Evolutionary conservation across 2,329 filamentous ascomycete species (phyloP).

Genomic region (Phialemonium atrogriseum): DNA sequence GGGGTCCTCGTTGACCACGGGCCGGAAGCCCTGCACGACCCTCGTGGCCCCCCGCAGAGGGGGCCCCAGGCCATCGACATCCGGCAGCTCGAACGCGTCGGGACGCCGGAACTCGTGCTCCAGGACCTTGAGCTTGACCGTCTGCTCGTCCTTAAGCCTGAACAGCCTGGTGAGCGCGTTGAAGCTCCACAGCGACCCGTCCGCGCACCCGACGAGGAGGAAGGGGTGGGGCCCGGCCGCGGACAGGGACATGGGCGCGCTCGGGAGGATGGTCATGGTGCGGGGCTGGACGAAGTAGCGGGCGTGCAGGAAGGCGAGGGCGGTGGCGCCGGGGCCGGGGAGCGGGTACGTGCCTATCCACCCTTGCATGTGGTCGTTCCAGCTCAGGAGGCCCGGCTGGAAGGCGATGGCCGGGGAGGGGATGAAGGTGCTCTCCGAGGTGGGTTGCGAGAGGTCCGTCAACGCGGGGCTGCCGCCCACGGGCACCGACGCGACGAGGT

Average conservation of each 20-base stretch:
- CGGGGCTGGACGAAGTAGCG: conserved; percentile 44
- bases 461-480: conserved; percentile 45
- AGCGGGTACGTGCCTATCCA: conserved; percentile 46
- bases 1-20: conserved; percentile 40
- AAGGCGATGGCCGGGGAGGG: conserved; percentile 41
- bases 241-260: conserved; percentile 40
- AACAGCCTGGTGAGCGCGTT: conserved; percentile 36
- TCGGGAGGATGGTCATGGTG: conserved; percentile 41
- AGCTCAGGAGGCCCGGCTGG: conserved; percentile 44
- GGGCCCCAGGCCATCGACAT: conserved; percentile 15
- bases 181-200: conserved; percentile 43
- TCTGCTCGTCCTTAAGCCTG: conserved; percentile 27
- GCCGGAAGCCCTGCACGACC: conserved; percentile 42
- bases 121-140: conserved; percentile 36
- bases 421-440: conserved; percentile 44
- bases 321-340: conserved; percentile 42
- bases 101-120: conserved; percentile 42
- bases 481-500: conserved; percentile 45
- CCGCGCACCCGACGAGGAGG: conserved; percentile 42
- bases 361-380: conserved; percentile 47
- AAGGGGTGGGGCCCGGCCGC: conserved; percentile 44
- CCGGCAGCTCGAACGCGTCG: not conserved
- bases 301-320: conserved; percentile 43
- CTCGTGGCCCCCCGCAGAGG: conserved; percentile 36
- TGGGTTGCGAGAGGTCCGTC: conserved; percentile 44